phyloP scores from a whole-genome alignment of 345 rosid species.

The Carallia brachiata region DNA sequence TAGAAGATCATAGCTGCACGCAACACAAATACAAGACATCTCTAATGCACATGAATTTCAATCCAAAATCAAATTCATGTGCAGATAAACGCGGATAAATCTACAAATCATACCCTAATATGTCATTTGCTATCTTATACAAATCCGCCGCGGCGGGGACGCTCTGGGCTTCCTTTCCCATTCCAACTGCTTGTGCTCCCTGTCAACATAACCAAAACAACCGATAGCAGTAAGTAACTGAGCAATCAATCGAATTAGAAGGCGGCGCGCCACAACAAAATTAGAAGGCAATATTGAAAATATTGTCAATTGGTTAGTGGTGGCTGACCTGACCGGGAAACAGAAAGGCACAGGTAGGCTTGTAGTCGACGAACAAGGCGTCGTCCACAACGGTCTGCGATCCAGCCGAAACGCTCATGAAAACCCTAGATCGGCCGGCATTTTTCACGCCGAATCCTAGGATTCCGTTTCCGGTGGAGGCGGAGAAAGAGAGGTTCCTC shows the following conservation, averaged over 20 bases:
- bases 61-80: neutral
- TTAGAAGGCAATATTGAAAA: too few species aligned
- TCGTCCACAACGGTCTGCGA: too few species aligned
- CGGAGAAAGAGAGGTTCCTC: slow-evolving; percentile 27
- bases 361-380: too few species aligned
- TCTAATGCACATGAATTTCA: neutral
- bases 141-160: slow-evolving; percentile 73
- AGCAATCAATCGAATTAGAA: too few species aligned
- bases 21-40: slow-evolving; percentile 18
- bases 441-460: slow-evolving; percentile 31
- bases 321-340: slow-evolving; percentile 73
- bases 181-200: slow-evolving; percentile 98
- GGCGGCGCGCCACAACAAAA: too few species aligned
- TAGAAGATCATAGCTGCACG: slow-evolving; percentile 83
- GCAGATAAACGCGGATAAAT: neutral
- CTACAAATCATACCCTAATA: slow-evolving; percentile 7
- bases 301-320: neutral
- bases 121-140: slow-evolving; percentile 73
- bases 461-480: slow-evolving; percentile 21
- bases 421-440: slow-evolving; percentile 55
- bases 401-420: slow-evolving; percentile 64
- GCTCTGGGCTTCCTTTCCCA: slow-evolving; percentile 90
- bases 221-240: too few species aligned
- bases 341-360: too few species aligned
- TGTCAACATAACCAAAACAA: slow-evolving; percentile 17